A percentile compares a stretch with the other conserved stretches of the same genome.
Evolutionary conservation across 2,329 filamentous ascomycete species (phyloP).

Genomic region (Juglanconis sp.): DNA sequence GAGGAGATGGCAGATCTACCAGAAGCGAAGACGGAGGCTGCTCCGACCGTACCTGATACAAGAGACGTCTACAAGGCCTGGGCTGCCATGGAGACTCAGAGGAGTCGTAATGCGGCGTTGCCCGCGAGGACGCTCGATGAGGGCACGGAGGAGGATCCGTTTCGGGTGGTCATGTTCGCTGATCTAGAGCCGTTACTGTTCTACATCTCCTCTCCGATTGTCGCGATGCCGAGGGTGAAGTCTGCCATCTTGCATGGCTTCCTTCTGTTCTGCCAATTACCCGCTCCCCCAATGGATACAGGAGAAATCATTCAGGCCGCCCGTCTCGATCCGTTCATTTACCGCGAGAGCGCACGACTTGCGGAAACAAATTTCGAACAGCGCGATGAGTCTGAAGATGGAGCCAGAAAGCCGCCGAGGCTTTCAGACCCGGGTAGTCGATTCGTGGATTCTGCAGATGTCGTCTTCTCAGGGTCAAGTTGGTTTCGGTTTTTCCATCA

Average conservation of each 20-base stretch:
- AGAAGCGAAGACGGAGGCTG: slow-evolving; percentile 31
- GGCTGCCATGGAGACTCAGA: slow-evolving; percentile 52
- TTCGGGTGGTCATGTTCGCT: slow-evolving; percentile 73
- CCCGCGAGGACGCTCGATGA: slow-evolving; percentile 76
- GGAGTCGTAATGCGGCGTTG: slow-evolving; percentile 45
- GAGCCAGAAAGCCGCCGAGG: not conserved
- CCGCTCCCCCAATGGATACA: slow-evolving; percentile 39
- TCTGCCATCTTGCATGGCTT: slow-evolving; percentile 38
- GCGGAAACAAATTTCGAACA: slow-evolving; percentile 21
- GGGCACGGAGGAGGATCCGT: slow-evolving; percentile 74
- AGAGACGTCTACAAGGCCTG: slow-evolving; percentile 50
- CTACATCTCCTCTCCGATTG: slow-evolving; percentile 44
- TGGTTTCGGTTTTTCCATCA: slow-evolving; percentile 44
- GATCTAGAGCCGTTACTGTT: slow-evolving; percentile 68
- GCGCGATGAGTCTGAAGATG: slow-evolving; percentile 1
- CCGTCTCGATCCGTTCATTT: slow-evolving; percentile 51
- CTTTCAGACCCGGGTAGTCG: slow-evolving; percentile 30
- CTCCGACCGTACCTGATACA: slow-evolving; percentile 25
- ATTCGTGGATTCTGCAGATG: slow-evolving; percentile 41
- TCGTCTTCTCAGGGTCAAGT: slow-evolving; percentile 45
- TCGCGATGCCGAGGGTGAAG: not conserved
- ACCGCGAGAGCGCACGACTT: slow-evolving; percentile 30
- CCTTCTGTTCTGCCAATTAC: slow-evolving; percentile 63
- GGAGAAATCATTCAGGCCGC: slow-evolving; percentile 30
- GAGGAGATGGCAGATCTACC: slow-evolving; percentile 37